Percentiles rank a stretch among this genome's conserved stretches.
Conservation (phyloP, 768 basidiomycete species). For the Boletellus emodensis region DNA sequence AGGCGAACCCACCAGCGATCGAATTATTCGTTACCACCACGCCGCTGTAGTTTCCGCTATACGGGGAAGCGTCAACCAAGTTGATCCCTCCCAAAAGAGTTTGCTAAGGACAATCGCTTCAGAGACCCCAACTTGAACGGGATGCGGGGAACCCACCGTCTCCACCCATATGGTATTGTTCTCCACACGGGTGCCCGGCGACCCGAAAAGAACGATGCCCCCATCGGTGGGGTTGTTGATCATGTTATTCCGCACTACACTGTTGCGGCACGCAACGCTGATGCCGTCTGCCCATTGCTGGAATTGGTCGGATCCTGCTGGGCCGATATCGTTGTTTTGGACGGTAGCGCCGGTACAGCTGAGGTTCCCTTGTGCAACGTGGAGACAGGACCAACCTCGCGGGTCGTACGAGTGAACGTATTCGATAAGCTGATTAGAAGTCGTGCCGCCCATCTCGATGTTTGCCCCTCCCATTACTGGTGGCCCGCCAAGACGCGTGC, state of each 20-base stretch:
- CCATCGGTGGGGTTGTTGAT: slow-evolving; percentile 74
- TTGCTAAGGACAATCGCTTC: slow-evolving; percentile 36
- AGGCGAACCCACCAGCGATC: slow-evolving; percentile 68
- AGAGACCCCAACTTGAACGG: not conserved
- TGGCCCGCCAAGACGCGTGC: slow-evolving; percentile 53
- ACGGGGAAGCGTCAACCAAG: slow-evolving; percentile 70
- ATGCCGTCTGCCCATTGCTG: slow-evolving; percentile 83
- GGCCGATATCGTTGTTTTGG: slow-evolving; percentile 82
- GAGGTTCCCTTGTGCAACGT: slow-evolving; percentile 65
- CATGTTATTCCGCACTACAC: slow-evolving; percentile 62
- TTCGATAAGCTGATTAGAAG: slow-evolving; percentile 69
- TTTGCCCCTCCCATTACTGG: slow-evolving; percentile 65
- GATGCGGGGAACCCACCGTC: slow-evolving; percentile 42
- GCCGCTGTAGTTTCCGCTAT: slow-evolving; percentile 58
- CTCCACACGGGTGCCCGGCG: slow-evolving; percentile 66
- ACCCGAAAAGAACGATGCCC: slow-evolving; percentile 73
- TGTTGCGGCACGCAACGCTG: slow-evolving; percentile 64
- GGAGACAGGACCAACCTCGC: slow-evolving; percentile 80
- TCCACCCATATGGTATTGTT: slow-evolving; percentile 76
- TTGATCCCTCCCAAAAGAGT: slow-evolving; percentile 76
- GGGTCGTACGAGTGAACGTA: slow-evolving; percentile 74
- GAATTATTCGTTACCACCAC: slow-evolving; percentile 65
- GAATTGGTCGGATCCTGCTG: slow-evolving; percentile 61
- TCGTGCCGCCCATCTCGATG: slow-evolving; percentile 81
- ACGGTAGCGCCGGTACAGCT: slow-evolving; percentile 61